phyloP scores from a whole-genome alignment of 2,329 filamentous ascomycete genomes.

The Magnaporthiopsis poae region DNA sequence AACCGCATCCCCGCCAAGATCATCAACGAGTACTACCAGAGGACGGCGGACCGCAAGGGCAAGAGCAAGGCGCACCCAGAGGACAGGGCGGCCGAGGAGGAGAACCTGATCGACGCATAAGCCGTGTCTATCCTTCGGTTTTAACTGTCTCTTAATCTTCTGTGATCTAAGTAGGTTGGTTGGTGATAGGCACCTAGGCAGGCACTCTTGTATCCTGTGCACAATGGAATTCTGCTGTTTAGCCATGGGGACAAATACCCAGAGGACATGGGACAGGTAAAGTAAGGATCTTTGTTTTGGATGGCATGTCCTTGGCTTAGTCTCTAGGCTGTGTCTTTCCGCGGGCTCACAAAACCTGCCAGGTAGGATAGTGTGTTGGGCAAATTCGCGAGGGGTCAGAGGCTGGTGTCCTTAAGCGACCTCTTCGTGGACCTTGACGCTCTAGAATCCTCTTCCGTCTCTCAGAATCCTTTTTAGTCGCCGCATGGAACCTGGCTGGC shows the following conservation, averaged over 20 bases:
- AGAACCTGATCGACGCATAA: slow-evolving; percentile 29
- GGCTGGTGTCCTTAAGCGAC: too few relatives aligned
- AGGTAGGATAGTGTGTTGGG: too few relatives aligned
- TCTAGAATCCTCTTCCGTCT: too few relatives aligned
- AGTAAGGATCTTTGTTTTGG: not conserved
- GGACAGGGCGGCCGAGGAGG: slow-evolving; percentile 21
- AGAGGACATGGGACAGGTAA: not conserved
- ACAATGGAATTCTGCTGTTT: not conserved
- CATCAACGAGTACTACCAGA: slow-evolving; percentile 73
- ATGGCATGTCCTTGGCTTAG: not conserved
- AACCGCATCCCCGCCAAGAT: slow-evolving; percentile 85
- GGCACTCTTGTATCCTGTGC: not conserved
- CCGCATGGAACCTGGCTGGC: too few relatives aligned
- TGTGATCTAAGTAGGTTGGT: not conserved
- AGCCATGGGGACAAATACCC: too few relatives aligned
- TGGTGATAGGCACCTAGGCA: not conserved
- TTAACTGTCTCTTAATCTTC: not conserved
- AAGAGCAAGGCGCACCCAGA: slow-evolving; percentile 45
- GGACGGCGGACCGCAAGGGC: slow-evolving; percentile 52
- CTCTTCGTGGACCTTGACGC: too few relatives aligned
- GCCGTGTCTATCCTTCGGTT: not conserved
- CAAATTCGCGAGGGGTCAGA: too few relatives aligned
- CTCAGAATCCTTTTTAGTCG: too few relatives aligned
- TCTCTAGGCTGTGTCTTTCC: not conserved
- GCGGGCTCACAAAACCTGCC: too few relatives aligned